These are phyloP conservation scores for Fusarium solani-melongenae DNA, from an alignment of 2,329 filamentous ascomycete genomes.

Conservation along the genomic window DNA sequence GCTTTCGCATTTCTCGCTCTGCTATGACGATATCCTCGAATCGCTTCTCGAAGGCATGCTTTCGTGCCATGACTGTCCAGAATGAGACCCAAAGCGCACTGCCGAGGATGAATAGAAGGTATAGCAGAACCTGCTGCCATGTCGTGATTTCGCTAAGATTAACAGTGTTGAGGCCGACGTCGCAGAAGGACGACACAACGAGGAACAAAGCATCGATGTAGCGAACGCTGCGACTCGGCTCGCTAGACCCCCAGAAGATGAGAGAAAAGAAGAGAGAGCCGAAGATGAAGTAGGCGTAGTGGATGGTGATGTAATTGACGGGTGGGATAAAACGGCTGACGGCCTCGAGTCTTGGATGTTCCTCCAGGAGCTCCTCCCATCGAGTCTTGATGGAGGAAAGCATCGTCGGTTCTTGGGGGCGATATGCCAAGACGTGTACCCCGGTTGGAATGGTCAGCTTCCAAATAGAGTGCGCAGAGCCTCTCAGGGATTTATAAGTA, in stretches of 20 bases:
- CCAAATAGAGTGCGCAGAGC: conserved; percentile 11
- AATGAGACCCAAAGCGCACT: conserved; percentile 75
- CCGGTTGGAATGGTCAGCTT: conserved; percentile 19
- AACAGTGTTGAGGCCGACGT: conserved; percentile 75
- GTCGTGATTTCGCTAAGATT: conserved; percentile 72
- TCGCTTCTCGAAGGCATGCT: conserved; percentile 70
- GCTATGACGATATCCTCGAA: conserved; percentile 64
- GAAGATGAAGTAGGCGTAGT: conserved; percentile 74
- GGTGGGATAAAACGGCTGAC: conserved; percentile 48
- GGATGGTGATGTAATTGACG: conserved; percentile 72
- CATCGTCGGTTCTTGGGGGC: conserved; percentile 28
- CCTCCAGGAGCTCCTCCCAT: conserved; percentile 37
- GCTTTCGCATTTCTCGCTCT: conserved; percentile 47
- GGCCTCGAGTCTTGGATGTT: conserved; percentile 30
- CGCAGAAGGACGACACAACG: conserved; percentile 73
- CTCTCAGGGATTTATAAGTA: conserved; percentile 4
- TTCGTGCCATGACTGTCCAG: conserved; percentile 70
- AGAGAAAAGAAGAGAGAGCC: conserved; percentile 65
- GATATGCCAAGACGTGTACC: conserved; percentile 22
- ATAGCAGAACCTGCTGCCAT: conserved; percentile 75
- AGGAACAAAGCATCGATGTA: conserved; percentile 77
- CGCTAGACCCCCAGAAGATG: conserved; percentile 70
- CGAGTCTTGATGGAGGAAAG: conserved; percentile 27
- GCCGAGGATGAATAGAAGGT: conserved; percentile 73
- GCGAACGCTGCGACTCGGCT: conserved; percentile 60